These are phyloP conservation scores for Mucor irregularis DNA, from an alignment of 371 early-diverging fungal species.

Conservation along the genomic window DNA sequence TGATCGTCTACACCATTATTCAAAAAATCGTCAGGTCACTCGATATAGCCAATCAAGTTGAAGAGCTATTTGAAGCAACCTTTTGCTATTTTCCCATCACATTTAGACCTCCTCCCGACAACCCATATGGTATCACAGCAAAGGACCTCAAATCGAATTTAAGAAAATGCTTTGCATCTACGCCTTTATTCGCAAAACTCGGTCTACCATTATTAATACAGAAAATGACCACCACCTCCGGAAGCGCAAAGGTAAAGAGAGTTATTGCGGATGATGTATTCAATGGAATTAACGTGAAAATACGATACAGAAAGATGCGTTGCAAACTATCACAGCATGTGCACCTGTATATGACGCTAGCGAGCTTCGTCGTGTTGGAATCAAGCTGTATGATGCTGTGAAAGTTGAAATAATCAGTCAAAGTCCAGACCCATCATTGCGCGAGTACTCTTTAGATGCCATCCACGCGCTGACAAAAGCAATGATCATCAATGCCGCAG, in stretches of 20 bases:
- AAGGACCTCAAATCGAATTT: slow-evolving; percentile 82
- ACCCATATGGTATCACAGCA: slow-evolving; percentile 89
- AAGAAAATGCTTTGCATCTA: slow-evolving; percentile 63
- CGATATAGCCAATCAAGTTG: slow-evolving; percentile 74
- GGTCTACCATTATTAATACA: slow-evolving; percentile 83
- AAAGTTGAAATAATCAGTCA: slow-evolving; percentile 53
- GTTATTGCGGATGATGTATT: neutral
- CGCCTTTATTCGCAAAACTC: slow-evolving; percentile 72
- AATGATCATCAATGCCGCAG: neutral
- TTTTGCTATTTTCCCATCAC: slow-evolving; percentile 99
- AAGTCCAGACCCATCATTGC: slow-evolving; percentile 56
- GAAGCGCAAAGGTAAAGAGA: slow-evolving; percentile 76
- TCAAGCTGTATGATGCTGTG: slow-evolving; percentile 67
- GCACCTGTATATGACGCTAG: slow-evolving; percentile 71
- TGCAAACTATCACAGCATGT: slow-evolving; percentile 77
- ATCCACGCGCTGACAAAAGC: slow-evolving; percentile 56
- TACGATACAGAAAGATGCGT: slow-evolving; percentile 71
- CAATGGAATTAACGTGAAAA: neutral
- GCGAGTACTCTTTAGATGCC: slow-evolving; percentile 57
- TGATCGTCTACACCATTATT: slow-evolving; percentile 78
- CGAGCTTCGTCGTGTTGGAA: slow-evolving; percentile 55
- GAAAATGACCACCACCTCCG: slow-evolving; percentile 82
- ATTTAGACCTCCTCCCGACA: slow-evolving; percentile 91
- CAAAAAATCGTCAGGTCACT: slow-evolving; percentile 63
- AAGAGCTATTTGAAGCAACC: slow-evolving; percentile 89